Percentiles rank a stretch among this genome's conserved stretches.
Conservation (phyloP, 2,329 filamentous ascomycete genomes). For the Eutypa lata region DNA sequence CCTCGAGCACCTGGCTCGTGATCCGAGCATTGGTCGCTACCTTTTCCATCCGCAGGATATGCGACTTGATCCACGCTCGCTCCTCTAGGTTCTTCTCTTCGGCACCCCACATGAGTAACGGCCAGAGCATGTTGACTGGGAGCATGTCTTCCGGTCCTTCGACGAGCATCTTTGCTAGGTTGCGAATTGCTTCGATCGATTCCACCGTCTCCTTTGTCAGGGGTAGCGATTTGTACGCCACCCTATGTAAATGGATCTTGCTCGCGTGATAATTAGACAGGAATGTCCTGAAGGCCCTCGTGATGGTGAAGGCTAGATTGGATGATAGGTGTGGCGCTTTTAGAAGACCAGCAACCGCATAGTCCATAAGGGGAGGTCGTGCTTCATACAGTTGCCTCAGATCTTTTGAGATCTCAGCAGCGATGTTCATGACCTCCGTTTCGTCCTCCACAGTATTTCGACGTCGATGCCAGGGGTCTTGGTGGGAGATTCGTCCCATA, state of each 20-base stretch:
- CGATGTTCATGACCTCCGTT: conserved; percentile 55
- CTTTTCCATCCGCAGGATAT: conserved; percentile 46
- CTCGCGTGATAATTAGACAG: conserved; percentile 55
- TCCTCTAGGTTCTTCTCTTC: conserved; percentile 50
- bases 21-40: conserved; percentile 42
- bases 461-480: conserved; percentile 54
- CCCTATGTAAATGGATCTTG: conserved; percentile 54
- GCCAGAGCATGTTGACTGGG: conserved; percentile 57
- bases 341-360: conserved; percentile 50
- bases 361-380: conserved; percentile 53
- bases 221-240: conserved; percentile 53
- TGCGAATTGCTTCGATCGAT: conserved; percentile 47
- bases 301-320: conserved; percentile 47
- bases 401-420: conserved; percentile 47
- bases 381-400: conserved; percentile 47
- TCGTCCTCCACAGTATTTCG: conserved; percentile 56
- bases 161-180: conserved; percentile 42
- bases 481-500: conserved; percentile 54
- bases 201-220: conserved; percentile 46
- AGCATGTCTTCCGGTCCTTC: conserved; percentile 41
- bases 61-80: conserved; percentile 47
- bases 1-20: conserved; percentile 43
- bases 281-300: conserved; percentile 52
- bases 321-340: conserved; percentile 45
- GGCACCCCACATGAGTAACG: conserved; percentile 51